A percentile compares a stretch with the other conserved stretches of the same genome.
These are phyloP conservation scores for Curvularia sp. DNA, from an alignment of 2,329 filamentous ascomycete species.

Conservation along the genomic window DNA sequence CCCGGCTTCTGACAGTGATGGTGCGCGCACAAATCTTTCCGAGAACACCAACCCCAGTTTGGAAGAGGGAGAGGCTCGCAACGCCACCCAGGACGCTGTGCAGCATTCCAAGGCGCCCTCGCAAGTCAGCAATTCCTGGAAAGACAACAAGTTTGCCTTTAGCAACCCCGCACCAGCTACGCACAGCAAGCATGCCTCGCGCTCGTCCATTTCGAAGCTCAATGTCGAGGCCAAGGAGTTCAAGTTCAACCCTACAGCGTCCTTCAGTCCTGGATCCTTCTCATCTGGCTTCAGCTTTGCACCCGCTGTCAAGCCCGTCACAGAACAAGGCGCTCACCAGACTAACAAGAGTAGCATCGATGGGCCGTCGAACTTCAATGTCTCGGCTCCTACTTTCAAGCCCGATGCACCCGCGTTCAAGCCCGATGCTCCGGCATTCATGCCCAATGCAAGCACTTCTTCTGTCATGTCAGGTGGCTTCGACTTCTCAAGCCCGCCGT, in stretches of 20 bases:
- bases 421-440: constrained; percentile 64
- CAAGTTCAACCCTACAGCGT: constrained; percentile 68
- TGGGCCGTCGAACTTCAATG: constrained; percentile 65
- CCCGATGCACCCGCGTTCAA: constrained; percentile 81
- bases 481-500: constrained; percentile 34
- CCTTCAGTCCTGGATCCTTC: constrained; percentile 57
- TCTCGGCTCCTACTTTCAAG: constrained; percentile 73
- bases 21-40: constrained; percentile 50
- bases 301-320: constrained; percentile 52
- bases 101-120: constrained; percentile 49
- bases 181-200: constrained; percentile 67
- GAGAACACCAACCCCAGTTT: constrained; percentile 50
- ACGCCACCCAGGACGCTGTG: constrained; percentile 30
- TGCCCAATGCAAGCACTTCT: constrained; percentile 22
- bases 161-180: constrained; percentile 41
- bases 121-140: constrained; percentile 48
- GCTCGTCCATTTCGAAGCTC: constrained; percentile 75
- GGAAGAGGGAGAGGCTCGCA: constrained; percentile 41
- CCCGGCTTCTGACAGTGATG: constrained; percentile 50
- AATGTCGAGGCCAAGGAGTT: constrained; percentile 92
- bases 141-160: constrained; percentile 45
- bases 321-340: constrained; percentile 56
- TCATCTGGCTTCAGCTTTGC: constrained; percentile 53
- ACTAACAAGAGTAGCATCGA: constrained; percentile 49
- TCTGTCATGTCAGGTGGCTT: constrained; percentile 30